Base-by-base conservation (phyloP, 306 rosid species). In the Cicer pinnatifidum region DNA sequence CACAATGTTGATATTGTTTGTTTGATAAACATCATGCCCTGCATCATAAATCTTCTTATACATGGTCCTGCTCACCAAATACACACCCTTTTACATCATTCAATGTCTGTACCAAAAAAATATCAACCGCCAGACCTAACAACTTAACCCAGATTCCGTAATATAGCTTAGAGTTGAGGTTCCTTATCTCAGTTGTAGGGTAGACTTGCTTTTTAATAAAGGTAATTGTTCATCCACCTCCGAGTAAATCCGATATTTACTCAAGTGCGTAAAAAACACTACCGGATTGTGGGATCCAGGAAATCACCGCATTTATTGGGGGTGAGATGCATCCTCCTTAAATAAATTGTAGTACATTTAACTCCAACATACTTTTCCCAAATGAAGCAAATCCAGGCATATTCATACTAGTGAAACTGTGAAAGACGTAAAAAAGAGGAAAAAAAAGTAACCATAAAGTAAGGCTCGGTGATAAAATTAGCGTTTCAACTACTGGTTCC, bases 401-500 rank as follows among this genome's bases (percentile, higher is more conserved):
- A 63, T 39, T 66, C 78, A 40, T 43, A 63, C 69, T 56, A 65
- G 43, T 19, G 58, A 23, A 23, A 23, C 33, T 23, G 33, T 23
- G 33, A 51, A 77, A 77, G 64, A 69, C 52, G 67, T 17, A 84
- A 70, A 72, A 77, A 69, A 44, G 54, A 39, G 46, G 51, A 38
- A 13, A 75, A 66, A 19, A 78, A 75, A 17, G 79, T 82, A 66
- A 78, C 73, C 83, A 7, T 75, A 72, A 65, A 43, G 66, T 41
- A 84, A 81, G 52, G 77, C 77, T 46, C 76, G 45, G 61, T 70
- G 19, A 70, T 70, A 74, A 74, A 69, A 66, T 50, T 47, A 48
- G 73, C 41, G 48, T 72, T 71, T 57, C 41, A 44, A 73, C 65
- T 59, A 65, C 69, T 69, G 45, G 54, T 73, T 84, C 85, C 85